Base-by-base conservation (phyloP, 306 rosid species). In the Prunus kanzakura region DNA sequence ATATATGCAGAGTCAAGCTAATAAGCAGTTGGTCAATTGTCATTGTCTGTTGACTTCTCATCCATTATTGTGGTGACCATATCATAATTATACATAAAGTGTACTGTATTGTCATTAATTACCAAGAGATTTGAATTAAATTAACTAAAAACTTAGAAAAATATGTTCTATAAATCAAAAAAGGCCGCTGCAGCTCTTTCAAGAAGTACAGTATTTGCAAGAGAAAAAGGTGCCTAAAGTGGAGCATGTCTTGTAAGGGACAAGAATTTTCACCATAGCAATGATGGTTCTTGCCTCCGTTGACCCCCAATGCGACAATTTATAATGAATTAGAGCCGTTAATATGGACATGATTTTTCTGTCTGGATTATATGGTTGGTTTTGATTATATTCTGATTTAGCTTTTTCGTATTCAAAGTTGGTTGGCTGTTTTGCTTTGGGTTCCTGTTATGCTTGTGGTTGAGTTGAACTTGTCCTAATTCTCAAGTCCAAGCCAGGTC, bases 291-390 rank as follows among this genome's bases (percentile, higher is more conserved):
- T 8, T 67, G 20, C 66, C 69, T 64, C 18, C 50, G 11, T 72
- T 66, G 82, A 79, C 79, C 55, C 8, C 54, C 38, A 72, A 56
- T 49, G 67, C 77, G 85, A 81, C 85, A 72, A 57, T 20, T 72
- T 22, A 62, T 64, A 77, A 72, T 82, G 71, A 54, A 66, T 71
- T 47, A 11, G 5, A 51, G 47, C 58, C 30, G 64, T 64, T 70
- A 54, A 70, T 62, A 51, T 12, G 80, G 23, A 30, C 32, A 27
- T 19, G 9, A n/a, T 10, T 29, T 54, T 70, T 76, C 16, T 45
- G 49, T 76, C 73, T 43, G 57, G 72, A 64, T 76, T 22, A 27
- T 43, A 19, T 43, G 3, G n/a, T 43, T 14, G 29, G 18, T 8
- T 75, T 47, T 56, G 69, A 69, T 63, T 69, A 50, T 61, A 15